A percentile compares a stretch with the other conserved stretches of the same genome.
These are phyloP conservation scores for Albugo candida DNA, from an alignment of 352 stramenopile genomes.

Conservation along the genomic window DNA sequence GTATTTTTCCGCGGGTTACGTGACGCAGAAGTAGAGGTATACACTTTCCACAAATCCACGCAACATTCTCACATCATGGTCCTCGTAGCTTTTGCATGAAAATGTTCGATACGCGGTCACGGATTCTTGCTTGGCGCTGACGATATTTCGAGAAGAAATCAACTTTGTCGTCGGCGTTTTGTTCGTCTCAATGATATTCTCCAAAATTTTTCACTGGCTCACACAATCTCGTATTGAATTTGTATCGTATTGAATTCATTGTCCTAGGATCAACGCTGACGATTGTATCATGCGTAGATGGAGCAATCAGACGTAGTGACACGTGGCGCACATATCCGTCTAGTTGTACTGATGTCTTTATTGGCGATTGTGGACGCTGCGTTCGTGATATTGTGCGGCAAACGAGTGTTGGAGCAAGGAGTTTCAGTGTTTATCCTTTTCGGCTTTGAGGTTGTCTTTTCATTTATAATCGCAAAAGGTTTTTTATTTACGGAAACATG, in stretches of 20 bases:
- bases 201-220: conserved; percentile 89
- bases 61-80: not conserved
- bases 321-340: conserved; percentile 55
- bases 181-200: conserved; percentile 90
- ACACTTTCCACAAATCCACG: no score
- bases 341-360: conserved; percentile 78
- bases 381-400: conserved; percentile 78
- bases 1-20: conserved; percentile 75
- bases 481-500: no score
- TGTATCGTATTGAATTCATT: conserved; percentile 15
- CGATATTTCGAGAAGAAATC: conserved; percentile 96
- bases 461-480: not conserved
- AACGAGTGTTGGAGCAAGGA: conserved; percentile 61
- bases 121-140: conserved; percentile 97
- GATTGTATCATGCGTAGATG: conserved; percentile 25
- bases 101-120: conserved; percentile 95
- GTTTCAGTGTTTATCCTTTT: conserved; percentile 90
- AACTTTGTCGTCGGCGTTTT: conserved; percentile 86
- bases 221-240: conserved; percentile 80
- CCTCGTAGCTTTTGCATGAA: conserved; percentile 80
- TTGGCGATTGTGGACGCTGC: conserved; percentile 73
- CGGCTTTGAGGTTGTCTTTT: conserved; percentile 77
- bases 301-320: conserved; percentile 76
- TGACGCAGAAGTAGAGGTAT: conserved; percentile 69
- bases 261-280: not conserved